Conservation (phyloP, 1,284 basidiomycete species). For the Ceratobasidium sp. region DNA sequence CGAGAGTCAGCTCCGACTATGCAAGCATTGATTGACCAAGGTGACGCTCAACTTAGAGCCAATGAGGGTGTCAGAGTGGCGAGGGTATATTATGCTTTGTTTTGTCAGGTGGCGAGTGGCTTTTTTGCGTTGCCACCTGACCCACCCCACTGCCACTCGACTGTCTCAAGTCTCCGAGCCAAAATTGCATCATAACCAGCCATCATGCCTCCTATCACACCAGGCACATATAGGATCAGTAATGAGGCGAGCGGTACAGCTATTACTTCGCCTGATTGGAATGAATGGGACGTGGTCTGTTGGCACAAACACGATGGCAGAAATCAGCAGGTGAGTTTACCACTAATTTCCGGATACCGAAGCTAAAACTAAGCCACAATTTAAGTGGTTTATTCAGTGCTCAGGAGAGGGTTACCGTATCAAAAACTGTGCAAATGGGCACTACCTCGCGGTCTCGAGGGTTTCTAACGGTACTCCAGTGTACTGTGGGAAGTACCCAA, state of each 20-base stretch:
- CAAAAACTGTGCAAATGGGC: conserved; percentile 1
- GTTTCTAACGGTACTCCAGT: neutral
- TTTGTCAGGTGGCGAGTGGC: no score
- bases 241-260: neutral
- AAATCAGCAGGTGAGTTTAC: neutral
- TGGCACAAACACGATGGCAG: neutral
- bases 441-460: neutral
- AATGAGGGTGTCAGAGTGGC: no score
- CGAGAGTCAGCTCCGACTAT: no score
- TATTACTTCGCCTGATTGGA: neutral
- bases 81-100: no score
- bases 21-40: no score
- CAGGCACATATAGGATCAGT: neutral
- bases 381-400: conserved; percentile 17
- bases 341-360: neutral
- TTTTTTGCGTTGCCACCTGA: no score
- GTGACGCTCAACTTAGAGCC: no score
- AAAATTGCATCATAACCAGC: no score
- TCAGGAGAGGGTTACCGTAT: conserved; percentile 14
- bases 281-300: neutral
- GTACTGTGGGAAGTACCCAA: neutral
- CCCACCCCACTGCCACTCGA: no score
- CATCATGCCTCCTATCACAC: neutral
- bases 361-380: neutral
- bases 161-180: no score